Evolutionary conservation across 352 stramenopile species (phyloP), one percentile per base, ranked within the genome.

Genomic region (Globisporangium acanthophoron): DNA sequence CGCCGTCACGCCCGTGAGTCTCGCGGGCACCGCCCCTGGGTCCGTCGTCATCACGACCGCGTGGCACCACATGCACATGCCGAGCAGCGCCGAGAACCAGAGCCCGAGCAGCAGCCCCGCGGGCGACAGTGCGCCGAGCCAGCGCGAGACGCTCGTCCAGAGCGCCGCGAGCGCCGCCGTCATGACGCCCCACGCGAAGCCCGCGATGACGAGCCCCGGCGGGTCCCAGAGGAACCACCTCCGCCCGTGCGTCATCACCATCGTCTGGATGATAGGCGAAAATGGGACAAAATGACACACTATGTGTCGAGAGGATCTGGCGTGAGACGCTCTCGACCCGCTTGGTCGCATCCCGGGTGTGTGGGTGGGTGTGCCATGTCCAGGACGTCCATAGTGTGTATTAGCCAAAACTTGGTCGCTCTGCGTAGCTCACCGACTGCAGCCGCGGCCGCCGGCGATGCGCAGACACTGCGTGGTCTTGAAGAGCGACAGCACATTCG

Each of bases 41-140:
- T 94, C 84, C 12, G 70, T 92, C 1, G 78, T 94, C 67, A 92
- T 83, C 58, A 88, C 78, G 37, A 76, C 72, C 18, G 73, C 53
- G 65, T 92, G 83, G 16, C 67, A 76, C 80, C 80, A 90, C 58
- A 89, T 76, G 57, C 77, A 87, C 77, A 92, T 87, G 45, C 53
- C 65, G 24, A 92, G 65, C n/a, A 86, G 76, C 5, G 59, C 66
- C 7, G 66, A 66, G 61, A 92, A 77, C 64, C 71, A 80, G 20
- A 78, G 5, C 13, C 53, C 61, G 55, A 81, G 65, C 11, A 83
- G 59, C 37, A 75, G 44, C 5, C 82, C 80, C 41, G 70, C 61
- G 24, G 63, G 63, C 39, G 82, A 89, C 21, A 80, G 52, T 24
- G 82, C 62, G 24, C 80, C 82, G 27, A 89, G 62, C 78, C 78